Evolutionary conservation across 768 basidiomycete species (phyloP).

Genomic region (Clitopilus hobsonii): DNA sequence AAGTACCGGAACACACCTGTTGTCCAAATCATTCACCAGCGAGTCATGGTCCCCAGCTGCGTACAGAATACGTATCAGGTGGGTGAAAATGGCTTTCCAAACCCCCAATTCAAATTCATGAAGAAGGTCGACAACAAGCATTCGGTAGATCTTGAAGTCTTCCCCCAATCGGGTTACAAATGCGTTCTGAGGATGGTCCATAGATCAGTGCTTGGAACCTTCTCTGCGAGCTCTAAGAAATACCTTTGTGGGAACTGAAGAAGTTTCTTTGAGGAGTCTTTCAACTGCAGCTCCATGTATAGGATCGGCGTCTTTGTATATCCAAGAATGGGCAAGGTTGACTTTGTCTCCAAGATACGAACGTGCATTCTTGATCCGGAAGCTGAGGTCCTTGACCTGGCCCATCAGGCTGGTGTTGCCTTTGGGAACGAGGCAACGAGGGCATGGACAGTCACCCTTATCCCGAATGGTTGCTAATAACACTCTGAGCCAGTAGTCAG

Average conservation of each 20-base stretch:
- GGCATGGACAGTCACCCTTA: slow-evolving; percentile 31
- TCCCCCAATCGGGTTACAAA: slow-evolving; percentile 15
- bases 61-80: slow-evolving; percentile 29
- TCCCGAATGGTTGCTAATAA: slow-evolving; percentile 28
- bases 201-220: not conserved
- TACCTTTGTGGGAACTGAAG: slow-evolving; percentile 25
- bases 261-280: slow-evolving; percentile 13
- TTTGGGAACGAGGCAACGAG: slow-evolving; percentile 25
- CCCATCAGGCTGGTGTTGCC: slow-evolving; percentile 22
- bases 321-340: not conserved
- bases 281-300: slow-evolving; percentile 10
- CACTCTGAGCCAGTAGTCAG: too few relatives aligned
- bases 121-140: slow-evolving; percentile 29
- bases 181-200: slow-evolving; percentile 23
- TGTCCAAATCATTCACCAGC: slow-evolving; percentile 23
- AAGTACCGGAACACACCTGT: slow-evolving; percentile 14
- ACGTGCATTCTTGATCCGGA: slow-evolving; percentile 7
- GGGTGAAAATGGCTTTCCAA: slow-evolving; percentile 31
- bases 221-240: slow-evolving; percentile 1
- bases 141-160: slow-evolving; percentile 19
- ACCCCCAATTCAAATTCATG: slow-evolving; percentile 37
- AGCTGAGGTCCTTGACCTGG: slow-evolving; percentile 11
- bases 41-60: slow-evolving; percentile 12
- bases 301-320: not conserved
- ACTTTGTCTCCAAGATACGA: not conserved